Base-by-base conservation (phyloP, 192 early-diverging fungal genomes). In the Backusella sp. region DNA sequence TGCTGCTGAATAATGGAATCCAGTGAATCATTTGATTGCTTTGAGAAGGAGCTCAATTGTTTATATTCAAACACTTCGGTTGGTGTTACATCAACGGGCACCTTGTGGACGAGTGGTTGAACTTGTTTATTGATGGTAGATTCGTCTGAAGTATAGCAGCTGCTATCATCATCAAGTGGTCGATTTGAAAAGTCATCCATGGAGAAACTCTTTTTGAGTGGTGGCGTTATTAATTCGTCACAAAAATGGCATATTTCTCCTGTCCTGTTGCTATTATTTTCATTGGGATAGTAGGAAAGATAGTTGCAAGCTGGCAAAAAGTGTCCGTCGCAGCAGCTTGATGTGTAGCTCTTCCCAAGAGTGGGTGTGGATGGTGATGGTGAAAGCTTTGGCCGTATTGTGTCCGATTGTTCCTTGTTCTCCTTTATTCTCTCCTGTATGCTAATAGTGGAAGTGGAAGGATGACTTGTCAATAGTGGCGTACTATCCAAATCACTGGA, bases 181-280 rank as follows among this genome's bases (percentile, higher is more conserved):
- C 56, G 21, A 62, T 62, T 62, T 62, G 56, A 62, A 26, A 62
- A 62, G 26, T 62, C 56, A 26, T 28, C 56, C 56, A 62, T 62
- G 56, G 56, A 62, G 26, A 62, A 62, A 26, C 56, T 62, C 26
- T 62, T 62, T 62, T 62, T 62, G 23, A 62, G 56, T 62, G 56
- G 56, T 23, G 56, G 56, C 12, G 56, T 62, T 28, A 62, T 62
- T 23, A 28, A 28, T 62, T 62, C 23, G 26, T 62, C 28, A 62
- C 56, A 62, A 28, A 62, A 62, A 28, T 62, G 56, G n/a, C 56
- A 62, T 1, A 12, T 62, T 28, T 11, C 56, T 62, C 56, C 56
- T 14, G 8, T 9, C 11, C 12, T 28, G 21, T 62, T 11, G 9
- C 1, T 62, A 62, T 28, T 26, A 19, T 53, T 53, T 1, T 19